phyloP scores from a whole-genome alignment of 768 basidiomycete genomes.

The Lyophyllum decastes region DNA sequence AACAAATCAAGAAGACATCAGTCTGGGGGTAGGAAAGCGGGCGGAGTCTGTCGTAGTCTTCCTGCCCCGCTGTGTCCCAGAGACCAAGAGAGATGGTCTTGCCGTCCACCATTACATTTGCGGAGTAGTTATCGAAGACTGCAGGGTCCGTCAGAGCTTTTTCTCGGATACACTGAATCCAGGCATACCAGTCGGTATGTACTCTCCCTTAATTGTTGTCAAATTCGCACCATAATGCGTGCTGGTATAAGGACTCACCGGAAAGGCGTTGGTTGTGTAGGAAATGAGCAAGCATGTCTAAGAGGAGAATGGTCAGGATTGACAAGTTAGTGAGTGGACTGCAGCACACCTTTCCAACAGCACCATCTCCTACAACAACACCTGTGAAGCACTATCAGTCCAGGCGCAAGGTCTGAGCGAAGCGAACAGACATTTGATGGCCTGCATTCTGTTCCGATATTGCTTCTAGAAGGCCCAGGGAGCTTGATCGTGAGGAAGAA shows the following conservation, averaged over 20 bases:
- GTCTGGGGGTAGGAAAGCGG: constrained; percentile 99
- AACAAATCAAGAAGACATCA: constrained; percentile 99
- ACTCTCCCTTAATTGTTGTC: constrained; percentile 71
- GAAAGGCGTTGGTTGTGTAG: constrained; percentile 98
- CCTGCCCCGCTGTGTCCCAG: constrained; percentile 99
- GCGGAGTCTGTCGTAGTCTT: constrained; percentile 97
- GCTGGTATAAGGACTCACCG: constrained; percentile 52
- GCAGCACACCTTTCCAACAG: constrained; percentile 87
- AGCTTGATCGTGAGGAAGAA: constrained; percentile 16
- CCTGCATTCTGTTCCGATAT: constrained; percentile 65
- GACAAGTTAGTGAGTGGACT: constrained; percentile 9
- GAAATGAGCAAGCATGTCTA: constrained; percentile 99
- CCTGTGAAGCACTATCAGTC: constrained; percentile 54
- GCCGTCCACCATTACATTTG: constrained; percentile 98
- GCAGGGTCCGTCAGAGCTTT: constrained; percentile 13
- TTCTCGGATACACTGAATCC: background rate
- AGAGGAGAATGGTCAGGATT: constrained; percentile 19
- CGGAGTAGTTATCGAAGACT: constrained; percentile 99
- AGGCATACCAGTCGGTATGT: constrained; percentile 84
- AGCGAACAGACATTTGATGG: constrained; percentile 76
- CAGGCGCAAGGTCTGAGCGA: constrained; percentile 13
- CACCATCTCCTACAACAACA: constrained; percentile 98
- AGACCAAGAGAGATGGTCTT: constrained; percentile 97
- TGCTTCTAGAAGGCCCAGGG: constrained; percentile 20
- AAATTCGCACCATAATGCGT: constrained; percentile 16